phyloP scores from a whole-genome alignment of 2,329 filamentous ascomycete species.

The Colletotrichum tamarilloi region DNA sequence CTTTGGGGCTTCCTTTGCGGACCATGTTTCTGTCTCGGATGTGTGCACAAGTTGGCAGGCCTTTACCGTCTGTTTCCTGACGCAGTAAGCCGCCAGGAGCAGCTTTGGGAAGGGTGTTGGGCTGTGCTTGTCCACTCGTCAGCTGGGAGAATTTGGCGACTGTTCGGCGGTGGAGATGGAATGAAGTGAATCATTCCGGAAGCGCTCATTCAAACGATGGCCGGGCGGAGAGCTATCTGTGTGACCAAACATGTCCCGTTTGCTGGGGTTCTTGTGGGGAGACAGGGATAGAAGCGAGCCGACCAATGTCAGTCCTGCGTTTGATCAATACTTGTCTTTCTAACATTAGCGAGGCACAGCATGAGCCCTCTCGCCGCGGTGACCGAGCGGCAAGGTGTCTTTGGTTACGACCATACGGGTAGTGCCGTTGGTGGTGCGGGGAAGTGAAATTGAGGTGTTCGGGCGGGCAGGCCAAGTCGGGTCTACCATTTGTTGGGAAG shows the following conservation, averaged over 20 bases:
- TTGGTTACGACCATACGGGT: no score
- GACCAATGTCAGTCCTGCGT: neutral
- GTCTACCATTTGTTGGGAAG: no score
- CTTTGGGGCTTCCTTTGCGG: slow-evolving; percentile 6
- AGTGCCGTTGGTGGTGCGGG: no score
- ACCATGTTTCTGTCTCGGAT: neutral
- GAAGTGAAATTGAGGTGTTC: no score
- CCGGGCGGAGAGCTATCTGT: neutral
- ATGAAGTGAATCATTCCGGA: neutral
- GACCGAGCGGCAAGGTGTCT: neutral
- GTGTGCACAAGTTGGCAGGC: neutral
- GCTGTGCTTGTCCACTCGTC: neutral
- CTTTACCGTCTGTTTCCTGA: neutral
- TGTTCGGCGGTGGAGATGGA: neutral
- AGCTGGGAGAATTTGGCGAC: neutral
- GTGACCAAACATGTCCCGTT: neutral
- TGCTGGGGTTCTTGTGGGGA: neutral
- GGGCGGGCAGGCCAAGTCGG: no score
- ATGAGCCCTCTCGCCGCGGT: neutral
- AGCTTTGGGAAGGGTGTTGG: neutral
- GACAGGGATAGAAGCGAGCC: neutral
- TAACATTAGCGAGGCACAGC: neutral
- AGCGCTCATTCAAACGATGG: neutral
- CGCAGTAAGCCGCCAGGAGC: no score
- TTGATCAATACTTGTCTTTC: neutral